Conservation (phyloP, 371 early-diverging fungal genomes). For the Mucor velutinosus region DNA sequence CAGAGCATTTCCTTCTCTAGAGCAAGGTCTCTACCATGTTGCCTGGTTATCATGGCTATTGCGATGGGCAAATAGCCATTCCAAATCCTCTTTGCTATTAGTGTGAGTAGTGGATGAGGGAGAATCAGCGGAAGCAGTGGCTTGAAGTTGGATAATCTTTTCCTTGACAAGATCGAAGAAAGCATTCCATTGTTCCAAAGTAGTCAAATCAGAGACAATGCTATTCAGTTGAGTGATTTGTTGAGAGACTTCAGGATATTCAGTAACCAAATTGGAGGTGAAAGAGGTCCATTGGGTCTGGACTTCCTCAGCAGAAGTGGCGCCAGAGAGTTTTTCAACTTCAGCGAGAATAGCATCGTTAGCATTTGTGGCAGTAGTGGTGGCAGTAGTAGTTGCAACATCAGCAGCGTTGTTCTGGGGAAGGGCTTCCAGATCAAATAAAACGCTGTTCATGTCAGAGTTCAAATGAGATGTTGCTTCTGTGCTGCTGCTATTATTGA, state of each 20-base stretch:
- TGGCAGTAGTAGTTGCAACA: background rate
- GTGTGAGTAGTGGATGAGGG: conserved; percentile 15
- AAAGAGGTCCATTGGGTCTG: conserved; percentile 25
- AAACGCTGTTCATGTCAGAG: conserved; percentile 18
- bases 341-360: conserved; percentile 18
- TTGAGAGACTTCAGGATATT: conserved; percentile 17
- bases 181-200: conserved; percentile 14
- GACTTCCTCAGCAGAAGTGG: conserved; percentile 16
- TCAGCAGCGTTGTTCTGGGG: background rate
- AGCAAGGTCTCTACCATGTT: conserved; percentile 13
- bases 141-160: conserved; percentile 11
- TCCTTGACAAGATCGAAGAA: conserved; percentile 14
- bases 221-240: conserved; percentile 17
- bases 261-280: conserved; percentile 8
- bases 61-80: conserved; percentile 23
- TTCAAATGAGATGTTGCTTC: conserved; percentile 7
- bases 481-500: background rate
- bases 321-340: conserved; percentile 14
- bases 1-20: background rate
- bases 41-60: conserved; percentile 30
- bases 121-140: background rate
- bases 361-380: conserved; percentile 1
- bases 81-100: conserved; percentile 16
- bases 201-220: conserved; percentile 15
- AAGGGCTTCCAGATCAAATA: conserved; percentile 13